Base-by-base conservation (phyloP, 306 rosid genomes). In the Begonia loranthoides region DNA sequence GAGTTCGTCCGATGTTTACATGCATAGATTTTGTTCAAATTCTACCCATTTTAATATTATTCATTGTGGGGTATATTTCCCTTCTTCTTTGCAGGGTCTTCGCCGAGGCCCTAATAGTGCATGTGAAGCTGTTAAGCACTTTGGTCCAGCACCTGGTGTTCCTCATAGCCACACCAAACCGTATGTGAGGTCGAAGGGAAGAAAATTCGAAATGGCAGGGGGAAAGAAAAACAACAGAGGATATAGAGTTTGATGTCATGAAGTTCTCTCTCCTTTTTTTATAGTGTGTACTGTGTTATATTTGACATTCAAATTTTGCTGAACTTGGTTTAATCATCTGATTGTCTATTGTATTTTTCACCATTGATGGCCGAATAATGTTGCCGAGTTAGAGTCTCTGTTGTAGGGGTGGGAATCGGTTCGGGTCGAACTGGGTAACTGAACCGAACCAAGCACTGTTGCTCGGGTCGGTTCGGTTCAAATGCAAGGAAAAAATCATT, bases 91-190 rank as follows among this genome's bases (percentile, higher is more conserved):
- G 15, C 62, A 84, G 95, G 78, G 79, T 53, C 93, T 86, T 24
- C 77, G 81, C 10, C 63, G 95, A 62, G 95, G 95, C 61, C 73
- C 83, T 6, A 86, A 79, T 85, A 86, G 82, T 51, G 61, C 81
- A 2, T 66, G 93, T 16, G 95, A 86, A 64, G 95, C 87, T 1
- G 95, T 86, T 55, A 86, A 86, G 56, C 95, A 81, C 55, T 86
- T 86, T 21, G 95, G 93, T 58, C 87, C 79, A 4, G 95, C 95
- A 13, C 93, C 93, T 14, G 95, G 95, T 70, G 95, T 85, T 21
- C 92, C 95, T 1, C 93, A 85, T 72, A 81, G 92, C 69, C 84
- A 85, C 70, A 40, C 73, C 45, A 85, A 85, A 57, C 95, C 92
- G 12, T 85, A 81, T 45, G 93, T 81, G 43, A 65, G 76, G 55